Percentiles rank a stretch among this genome's conserved stretches.
Evolutionary conservation across 805 yeast genomes (phyloP).

Genomic region (Yarrowia osloensis): DNA sequence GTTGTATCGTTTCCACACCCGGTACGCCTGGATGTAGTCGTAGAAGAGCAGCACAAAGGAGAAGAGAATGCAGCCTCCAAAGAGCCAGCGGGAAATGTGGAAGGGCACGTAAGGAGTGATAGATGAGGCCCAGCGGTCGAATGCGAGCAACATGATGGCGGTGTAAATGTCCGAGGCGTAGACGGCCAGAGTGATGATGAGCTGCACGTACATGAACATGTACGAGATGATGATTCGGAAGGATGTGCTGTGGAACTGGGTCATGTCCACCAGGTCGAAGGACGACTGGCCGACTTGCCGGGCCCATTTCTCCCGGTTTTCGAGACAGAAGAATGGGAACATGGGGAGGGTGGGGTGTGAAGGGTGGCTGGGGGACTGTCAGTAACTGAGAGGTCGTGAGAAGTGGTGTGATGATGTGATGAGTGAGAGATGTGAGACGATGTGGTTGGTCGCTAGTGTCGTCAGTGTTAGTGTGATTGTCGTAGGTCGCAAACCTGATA

Average conservation of each 20-base stretch:
- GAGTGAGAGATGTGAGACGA: too few relatives aligned
- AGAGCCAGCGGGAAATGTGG: slow-evolving; percentile 65
- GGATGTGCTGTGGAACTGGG: slow-evolving; percentile 35
- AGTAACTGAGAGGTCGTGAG: not conserved
- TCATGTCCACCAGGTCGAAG: slow-evolving; percentile 36
- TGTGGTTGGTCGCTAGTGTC: too few relatives aligned
- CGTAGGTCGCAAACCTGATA: too few relatives aligned
- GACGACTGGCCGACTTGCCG: slow-evolving; percentile 35
- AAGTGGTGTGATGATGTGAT: not conserved
- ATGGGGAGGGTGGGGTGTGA: not conserved
- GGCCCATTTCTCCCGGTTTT: slow-evolving; percentile 35
- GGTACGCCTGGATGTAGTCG: slow-evolving; percentile 59
- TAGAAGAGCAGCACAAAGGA: slow-evolving; percentile 61
- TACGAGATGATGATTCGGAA: slow-evolving; percentile 38
- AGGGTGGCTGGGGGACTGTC: not conserved
- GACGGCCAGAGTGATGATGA: slow-evolving; percentile 50
- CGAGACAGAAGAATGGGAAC: slow-evolving; percentile 15
- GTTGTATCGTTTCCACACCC: slow-evolving; percentile 59
- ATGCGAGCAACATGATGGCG: slow-evolving; percentile 69
- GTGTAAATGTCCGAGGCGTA: slow-evolving; percentile 76
- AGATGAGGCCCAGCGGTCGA: slow-evolving; percentile 65
- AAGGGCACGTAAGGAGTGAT: slow-evolving; percentile 52
- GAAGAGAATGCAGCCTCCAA: slow-evolving; percentile 75
- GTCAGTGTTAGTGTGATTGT: too few relatives aligned
- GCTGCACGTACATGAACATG: slow-evolving; percentile 48